Base-by-base conservation (phyloP, 768 basidiomycete genomes). In the Russula olivacea region DNA sequence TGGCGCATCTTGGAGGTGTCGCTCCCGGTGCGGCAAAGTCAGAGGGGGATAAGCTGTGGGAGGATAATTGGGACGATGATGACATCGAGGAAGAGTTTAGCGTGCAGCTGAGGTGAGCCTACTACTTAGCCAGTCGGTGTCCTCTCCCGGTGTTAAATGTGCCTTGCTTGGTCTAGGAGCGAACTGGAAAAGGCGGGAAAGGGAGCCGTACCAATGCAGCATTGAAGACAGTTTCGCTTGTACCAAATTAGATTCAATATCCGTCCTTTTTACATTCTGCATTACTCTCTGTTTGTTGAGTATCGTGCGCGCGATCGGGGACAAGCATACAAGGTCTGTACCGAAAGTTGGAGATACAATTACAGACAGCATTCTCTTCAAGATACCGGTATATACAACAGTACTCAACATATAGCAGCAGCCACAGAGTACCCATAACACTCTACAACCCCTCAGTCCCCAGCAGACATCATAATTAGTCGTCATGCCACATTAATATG, bases 31-130 rank as follows among this genome's bases (percentile, higher is more conserved):
- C 80, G 14, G 90, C 87, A 3, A 87, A 85, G 69, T 88, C 88
- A 38, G 87, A 87, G 47, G 89, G 90, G 19, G 87, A 97, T 74
- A 91, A 93, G 71, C 78, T 99, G 12, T 99, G 97, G 97, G 97
- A 99, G 78, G 97, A 98, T 69, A 98, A 98, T 73, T 99, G 97
- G 97, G 97, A 99, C 71, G 97, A 99, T 69, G 97, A 99, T 76
- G 96, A 98, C 75, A 87, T 97, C 65, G 96, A 96, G 73, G 95
- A 98, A 69, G 93, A 97, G 68, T 99, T 99, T 72, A 94, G 92
- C 69, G 86, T 91, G 57, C 93, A 97, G 75, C 78, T 99, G 68
- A 85, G 97, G 97, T 95, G 72, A 69, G 89, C 77, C 12, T 30
- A 10, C n/a, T 19, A 2, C 28, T 4, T 28, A 3, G 3, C 45